These are phyloP conservation scores for Fusarium sp. DNA, from an alignment of 2,329 filamentous ascomycete species.

Conservation along the genomic window DNA sequence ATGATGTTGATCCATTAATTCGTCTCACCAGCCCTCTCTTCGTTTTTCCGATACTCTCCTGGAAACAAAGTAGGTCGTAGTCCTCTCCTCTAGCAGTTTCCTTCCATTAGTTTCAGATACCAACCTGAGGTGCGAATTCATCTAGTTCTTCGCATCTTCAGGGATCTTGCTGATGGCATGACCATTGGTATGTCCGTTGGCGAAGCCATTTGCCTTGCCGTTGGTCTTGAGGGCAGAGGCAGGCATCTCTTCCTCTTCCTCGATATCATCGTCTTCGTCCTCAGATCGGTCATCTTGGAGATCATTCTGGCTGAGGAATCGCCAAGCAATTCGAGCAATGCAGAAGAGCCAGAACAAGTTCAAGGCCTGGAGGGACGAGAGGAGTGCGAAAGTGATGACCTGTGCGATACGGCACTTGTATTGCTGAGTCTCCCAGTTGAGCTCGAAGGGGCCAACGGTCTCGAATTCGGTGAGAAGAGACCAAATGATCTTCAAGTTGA, in stretches of 20 bases:
- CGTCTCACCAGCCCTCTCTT: constrained; percentile 23
- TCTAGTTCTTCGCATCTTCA: constrained; percentile 31
- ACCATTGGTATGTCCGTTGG: constrained; percentile 27
- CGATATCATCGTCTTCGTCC: constrained; percentile 61
- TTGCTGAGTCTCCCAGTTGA: constrained; percentile 80
- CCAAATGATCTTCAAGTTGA: constrained; percentile 81
- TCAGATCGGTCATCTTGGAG: constrained; percentile 79
- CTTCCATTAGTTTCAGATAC: neutral
- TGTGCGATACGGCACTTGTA: constrained; percentile 80
- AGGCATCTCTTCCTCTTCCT: constrained; percentile 61
- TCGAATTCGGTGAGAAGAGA: constrained; percentile 80
- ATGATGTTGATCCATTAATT: constrained; percentile 39
- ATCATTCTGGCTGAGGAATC: constrained; percentile 70
- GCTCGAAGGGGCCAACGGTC: constrained; percentile 77
- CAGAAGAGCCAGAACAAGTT: constrained; percentile 87
- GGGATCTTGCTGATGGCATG: constrained; percentile 27
- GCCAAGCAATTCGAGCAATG: constrained; percentile 78
- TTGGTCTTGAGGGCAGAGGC: constrained; percentile 41
- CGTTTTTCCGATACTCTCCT: neutral
- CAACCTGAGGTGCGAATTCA: neutral
- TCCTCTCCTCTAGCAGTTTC: neutral
- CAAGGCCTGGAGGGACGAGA: constrained; percentile 75
- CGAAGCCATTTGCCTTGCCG: constrained; percentile 20
- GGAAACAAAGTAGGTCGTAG: neutral
- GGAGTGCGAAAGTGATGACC: constrained; percentile 71